A percentile compares a stretch with the other conserved stretches of the same genome.
phyloP scores from a whole-genome alignment of 495 filamentous ascomycete genomes.

The Rhypophila decipiens region DNA sequence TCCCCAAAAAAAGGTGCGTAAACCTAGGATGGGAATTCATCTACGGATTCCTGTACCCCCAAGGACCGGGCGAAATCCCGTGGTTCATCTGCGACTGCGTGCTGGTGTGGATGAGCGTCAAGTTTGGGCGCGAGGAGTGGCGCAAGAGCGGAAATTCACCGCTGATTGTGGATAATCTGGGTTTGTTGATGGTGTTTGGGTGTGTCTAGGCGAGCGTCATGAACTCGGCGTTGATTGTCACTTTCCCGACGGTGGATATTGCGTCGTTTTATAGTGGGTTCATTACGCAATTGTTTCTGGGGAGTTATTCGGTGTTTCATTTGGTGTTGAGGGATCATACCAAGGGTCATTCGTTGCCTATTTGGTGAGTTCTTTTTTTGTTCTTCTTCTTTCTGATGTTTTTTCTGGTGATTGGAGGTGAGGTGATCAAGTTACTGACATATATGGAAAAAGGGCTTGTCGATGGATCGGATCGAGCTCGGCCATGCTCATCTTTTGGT shows the following conservation, averaged over 20 bases:
- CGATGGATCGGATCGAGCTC: neutral
- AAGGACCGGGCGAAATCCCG: neutral
- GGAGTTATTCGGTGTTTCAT: neutral
- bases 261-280: neutral
- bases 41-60: slow-evolving; percentile 3
- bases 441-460: neutral
- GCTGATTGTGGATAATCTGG: neutral
- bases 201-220: neutral
- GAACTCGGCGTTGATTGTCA: neutral
- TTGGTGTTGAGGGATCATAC: neutral
- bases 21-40: slow-evolving; percentile 4
- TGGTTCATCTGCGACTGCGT: neutral
- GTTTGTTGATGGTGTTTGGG: neutral
- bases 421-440: neutral
- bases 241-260: neutral
- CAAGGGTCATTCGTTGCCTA: neutral
- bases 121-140: slow-evolving; percentile 1
- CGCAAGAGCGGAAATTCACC: slow-evolving; percentile 1
- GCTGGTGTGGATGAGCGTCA: slow-evolving; percentile 2
- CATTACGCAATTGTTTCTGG: neutral
- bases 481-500: neutral
- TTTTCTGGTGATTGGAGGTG: neutral
- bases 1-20: neutral
- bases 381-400: neutral
- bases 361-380: neutral